Percentiles rank a stretch among this genome's conserved stretches.
Conservation (phyloP, 2,329 filamentous ascomycete species). For the Juglanconis sp. region DNA sequence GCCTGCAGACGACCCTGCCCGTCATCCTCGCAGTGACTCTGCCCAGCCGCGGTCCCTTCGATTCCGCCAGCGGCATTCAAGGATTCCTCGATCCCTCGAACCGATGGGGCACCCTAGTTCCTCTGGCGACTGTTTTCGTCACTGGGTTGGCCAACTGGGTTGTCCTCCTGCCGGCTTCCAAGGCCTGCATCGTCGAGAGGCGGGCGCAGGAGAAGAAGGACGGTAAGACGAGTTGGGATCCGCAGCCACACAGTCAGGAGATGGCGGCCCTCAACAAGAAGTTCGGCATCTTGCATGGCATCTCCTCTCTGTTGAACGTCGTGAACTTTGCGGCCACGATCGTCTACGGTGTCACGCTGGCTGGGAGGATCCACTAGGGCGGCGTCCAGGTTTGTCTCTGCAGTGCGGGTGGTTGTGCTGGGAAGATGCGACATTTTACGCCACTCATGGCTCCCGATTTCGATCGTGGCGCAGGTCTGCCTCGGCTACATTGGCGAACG, state of each 20-base stretch:
- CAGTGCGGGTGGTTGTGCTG: neutral
- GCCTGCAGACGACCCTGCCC: slow-evolving; percentile 74
- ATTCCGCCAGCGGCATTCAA: slow-evolving; percentile 44
- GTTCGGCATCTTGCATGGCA: slow-evolving; percentile 77
- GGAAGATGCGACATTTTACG: neutral
- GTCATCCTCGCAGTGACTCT: slow-evolving; percentile 74
- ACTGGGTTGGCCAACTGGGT: slow-evolving; percentile 68
- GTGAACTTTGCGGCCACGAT: slow-evolving; percentile 65
- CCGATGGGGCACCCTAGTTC: slow-evolving; percentile 61
- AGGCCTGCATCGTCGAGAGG: slow-evolving; percentile 69
- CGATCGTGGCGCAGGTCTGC: neutral
- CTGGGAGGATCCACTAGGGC: slow-evolving; percentile 52
- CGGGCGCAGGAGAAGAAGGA: slow-evolving; percentile 84
- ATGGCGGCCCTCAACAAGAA: slow-evolving; percentile 77
- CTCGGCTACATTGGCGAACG: neutral
- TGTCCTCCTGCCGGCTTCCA: slow-evolving; percentile 72
- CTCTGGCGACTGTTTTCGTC: slow-evolving; percentile 67
- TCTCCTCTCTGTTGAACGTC: slow-evolving; percentile 78
- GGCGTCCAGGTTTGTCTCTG: neutral
- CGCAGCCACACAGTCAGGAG: slow-evolving; percentile 74
- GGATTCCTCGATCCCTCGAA: slow-evolving; percentile 60
- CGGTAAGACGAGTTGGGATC: slow-evolving; percentile 81
- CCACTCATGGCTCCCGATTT: neutral
- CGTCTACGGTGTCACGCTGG: slow-evolving; percentile 75
- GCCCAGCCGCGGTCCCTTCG: slow-evolving; percentile 53